Base-by-base conservation (phyloP, 345 rosid genomes). In the Carallia pectinifolia region DNA sequence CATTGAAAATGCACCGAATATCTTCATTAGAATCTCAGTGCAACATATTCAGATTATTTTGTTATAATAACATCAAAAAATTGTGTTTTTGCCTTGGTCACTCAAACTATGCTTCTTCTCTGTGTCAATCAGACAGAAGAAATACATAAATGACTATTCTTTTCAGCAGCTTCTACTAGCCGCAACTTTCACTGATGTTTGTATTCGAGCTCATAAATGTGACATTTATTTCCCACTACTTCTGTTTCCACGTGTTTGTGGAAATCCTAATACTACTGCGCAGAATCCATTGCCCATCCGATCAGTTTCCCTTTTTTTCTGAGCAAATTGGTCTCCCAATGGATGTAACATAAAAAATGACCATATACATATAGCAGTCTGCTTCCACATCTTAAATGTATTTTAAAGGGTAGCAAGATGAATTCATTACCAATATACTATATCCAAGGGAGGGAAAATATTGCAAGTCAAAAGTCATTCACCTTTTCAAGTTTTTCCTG, bases 401-500 rank as follows among this genome's bases (percentile, higher is more conserved):
- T 6, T 60, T 18, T 31, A 31, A 38, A 62, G 62, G 0, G 33
- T 10, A 53, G 34, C 53, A 53, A 58, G 53, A 38, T 23, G 53
- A 44, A 10, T 10, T 54, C 18, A 9, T 13, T n/a, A 30, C 31
- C 61, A 64, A 60, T 30, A 62, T 2, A 50, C 8, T 0, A 52
- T 5, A 52, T 66, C 68, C 48, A 74, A 55, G n/a, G 18, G 40
- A 44, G 23, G 19, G 19, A 5, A n/a, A 39, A 4, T 6, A 50
- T 8, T 60, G 48, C n/a, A 38, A 10, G 17, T 19, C 36, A 53
- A 6, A 56, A 52, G 17, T 39, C 70, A 68, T 71, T 80, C 68
- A 93, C 94, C 97, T 88, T 89, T 74, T 84, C 86, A 62, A 93
- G 90, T 83, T 89, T 93, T 15, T 83, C 90, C 81, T 82, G 87